phyloP scores from a whole-genome alignment of 805 yeast species.

The Priceomyces fermenticarens region DNA sequence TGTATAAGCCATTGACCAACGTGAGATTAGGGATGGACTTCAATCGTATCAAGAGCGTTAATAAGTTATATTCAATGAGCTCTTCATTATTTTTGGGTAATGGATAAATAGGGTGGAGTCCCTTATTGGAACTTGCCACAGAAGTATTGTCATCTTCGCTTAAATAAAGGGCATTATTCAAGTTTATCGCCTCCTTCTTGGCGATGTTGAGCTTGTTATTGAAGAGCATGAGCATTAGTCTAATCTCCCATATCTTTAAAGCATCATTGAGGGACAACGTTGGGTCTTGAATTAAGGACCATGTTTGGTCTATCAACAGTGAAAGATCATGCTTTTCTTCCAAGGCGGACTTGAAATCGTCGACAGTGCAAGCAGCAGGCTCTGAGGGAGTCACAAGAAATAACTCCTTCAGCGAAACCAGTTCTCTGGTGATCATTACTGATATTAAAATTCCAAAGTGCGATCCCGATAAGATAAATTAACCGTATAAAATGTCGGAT shows the following conservation, averaged over 20 bases:
- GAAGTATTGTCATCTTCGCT: constrained; percentile 22
- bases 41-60: constrained; percentile 36
- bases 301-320: constrained; percentile 1
- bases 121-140: constrained; percentile 4
- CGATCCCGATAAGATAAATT: background rate
- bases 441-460: background rate
- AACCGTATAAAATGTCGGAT: constrained; percentile 3
- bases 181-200: constrained; percentile 33
- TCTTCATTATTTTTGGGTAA: constrained; percentile 35
- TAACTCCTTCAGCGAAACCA: constrained; percentile 1
- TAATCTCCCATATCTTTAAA: constrained; percentile 32
- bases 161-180: constrained; percentile 34
- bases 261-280: constrained; percentile 8
- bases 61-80: constrained; percentile 22
- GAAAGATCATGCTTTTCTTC: background rate
- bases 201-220: constrained; percentile 27
- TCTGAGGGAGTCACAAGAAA: constrained; percentile 1
- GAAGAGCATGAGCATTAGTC: constrained; percentile 31
- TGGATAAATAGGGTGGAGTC: constrained; percentile 24
- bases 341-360: background rate
- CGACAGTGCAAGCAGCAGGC: background rate
- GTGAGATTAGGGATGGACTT: constrained; percentile 41
- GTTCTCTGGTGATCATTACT: constrained; percentile 2
- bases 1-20: constrained; percentile 43
- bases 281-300: constrained; percentile 1